phyloP scores from a whole-genome alignment of 2,329 filamentous ascomycete species.

The Colletotrichum sp. region DNA sequence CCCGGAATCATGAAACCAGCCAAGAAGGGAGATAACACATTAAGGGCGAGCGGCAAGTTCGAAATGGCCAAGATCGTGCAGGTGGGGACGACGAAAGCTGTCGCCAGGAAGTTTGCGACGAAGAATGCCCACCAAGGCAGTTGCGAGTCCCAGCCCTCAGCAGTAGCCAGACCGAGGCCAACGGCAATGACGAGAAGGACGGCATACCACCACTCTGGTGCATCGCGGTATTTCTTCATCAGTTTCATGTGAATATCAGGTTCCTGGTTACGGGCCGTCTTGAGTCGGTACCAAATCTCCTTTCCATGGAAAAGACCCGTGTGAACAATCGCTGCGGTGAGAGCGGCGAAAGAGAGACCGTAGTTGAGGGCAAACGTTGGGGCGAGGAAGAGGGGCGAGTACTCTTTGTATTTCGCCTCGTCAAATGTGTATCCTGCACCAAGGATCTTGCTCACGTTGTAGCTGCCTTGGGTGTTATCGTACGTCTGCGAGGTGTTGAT shows the following conservation, averaged over 20 bases:
- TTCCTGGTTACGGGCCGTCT: slow-evolving; percentile 49
- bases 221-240: slow-evolving; percentile 61
- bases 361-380: slow-evolving; percentile 54
- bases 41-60: slow-evolving; percentile 35
- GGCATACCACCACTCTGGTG: slow-evolving; percentile 64
- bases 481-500: slow-evolving; percentile 59
- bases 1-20: slow-evolving; percentile 56
- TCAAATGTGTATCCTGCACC: slow-evolving; percentile 60
- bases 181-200: slow-evolving; percentile 53
- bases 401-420: slow-evolving; percentile 60
- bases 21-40: slow-evolving; percentile 53
- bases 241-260: slow-evolving; percentile 62
- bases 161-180: slow-evolving; percentile 56
- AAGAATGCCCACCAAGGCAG: slow-evolving; percentile 41
- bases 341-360: slow-evolving; percentile 50
- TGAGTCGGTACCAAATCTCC: slow-evolving; percentile 43
- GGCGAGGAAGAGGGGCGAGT: slow-evolving; percentile 37
- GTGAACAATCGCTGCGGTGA: slow-evolving; percentile 58
- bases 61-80: slow-evolving; percentile 17
- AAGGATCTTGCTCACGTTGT: slow-evolving; percentile 59
- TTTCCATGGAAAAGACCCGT: slow-evolving; percentile 56
- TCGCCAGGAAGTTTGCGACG: slow-evolving; percentile 40
- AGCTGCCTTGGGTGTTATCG: slow-evolving; percentile 59
- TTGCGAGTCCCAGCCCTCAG: slow-evolving; percentile 59
- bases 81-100: slow-evolving; percentile 51